Conservation (phyloP, 805 yeast genomes). For the Pichia californica region DNA sequence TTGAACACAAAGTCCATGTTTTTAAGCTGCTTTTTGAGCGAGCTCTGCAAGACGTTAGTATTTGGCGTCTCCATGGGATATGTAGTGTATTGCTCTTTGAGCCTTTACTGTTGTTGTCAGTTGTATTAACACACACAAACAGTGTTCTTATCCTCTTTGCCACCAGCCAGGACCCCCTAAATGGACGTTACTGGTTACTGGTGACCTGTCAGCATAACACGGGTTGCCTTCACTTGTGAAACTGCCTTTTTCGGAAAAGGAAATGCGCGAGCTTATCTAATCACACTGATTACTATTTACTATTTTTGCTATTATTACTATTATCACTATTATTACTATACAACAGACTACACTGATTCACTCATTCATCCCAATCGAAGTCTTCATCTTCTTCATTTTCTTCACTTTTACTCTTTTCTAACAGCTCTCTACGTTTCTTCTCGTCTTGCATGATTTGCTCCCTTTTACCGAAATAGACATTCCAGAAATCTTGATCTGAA, state of each 20-base stretch:
- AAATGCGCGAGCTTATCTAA: background rate
- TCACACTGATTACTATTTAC: background rate
- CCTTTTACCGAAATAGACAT: slow-evolving; percentile 53
- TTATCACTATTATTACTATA: background rate
- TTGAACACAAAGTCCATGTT: slow-evolving; percentile 4
- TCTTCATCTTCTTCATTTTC: slow-evolving; percentile 42
- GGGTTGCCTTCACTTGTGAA: no score
- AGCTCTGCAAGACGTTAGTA: background rate
- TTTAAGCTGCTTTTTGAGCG: slow-evolving; percentile 4
- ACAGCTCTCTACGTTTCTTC: slow-evolving; percentile 54
- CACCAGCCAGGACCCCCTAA: background rate
- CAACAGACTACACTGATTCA: background rate
- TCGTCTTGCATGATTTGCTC: slow-evolving; percentile 54
- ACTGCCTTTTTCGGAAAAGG: background rate
- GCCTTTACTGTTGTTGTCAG: no score
- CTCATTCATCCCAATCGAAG: slow-evolving; percentile 43
- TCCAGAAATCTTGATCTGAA: slow-evolving; percentile 66
- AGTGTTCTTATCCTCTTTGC: background rate
- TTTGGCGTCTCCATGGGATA: slow-evolving; percentile 5
- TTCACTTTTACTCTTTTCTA: slow-evolving; percentile 33
- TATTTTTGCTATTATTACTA: no score
- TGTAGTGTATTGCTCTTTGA: no score
- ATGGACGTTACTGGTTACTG: no score
- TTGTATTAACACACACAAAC: no score
- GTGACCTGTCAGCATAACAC: no score